A percentile compares a stretch with the other conserved stretches of the same genome.
phyloP scores from a whole-genome alignment of 768 basidiomycete genomes.

The Hygrocybe coccinea region DNA sequence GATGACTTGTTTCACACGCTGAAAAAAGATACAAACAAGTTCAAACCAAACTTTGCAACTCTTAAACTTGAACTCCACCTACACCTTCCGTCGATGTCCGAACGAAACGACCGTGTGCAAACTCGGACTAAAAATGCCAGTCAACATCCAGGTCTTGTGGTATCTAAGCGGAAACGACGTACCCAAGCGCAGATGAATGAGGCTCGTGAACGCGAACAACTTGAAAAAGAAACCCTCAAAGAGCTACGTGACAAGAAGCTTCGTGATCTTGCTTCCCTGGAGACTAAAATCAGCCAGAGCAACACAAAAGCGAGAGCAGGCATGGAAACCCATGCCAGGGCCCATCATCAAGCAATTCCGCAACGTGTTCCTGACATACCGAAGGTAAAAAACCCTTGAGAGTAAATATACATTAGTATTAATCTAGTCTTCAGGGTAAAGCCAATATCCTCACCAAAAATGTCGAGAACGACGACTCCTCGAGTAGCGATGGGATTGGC shows the following conservation, averaged over 20 bases:
- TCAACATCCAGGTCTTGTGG: not conserved
- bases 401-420: not conserved
- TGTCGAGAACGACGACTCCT: too few species aligned
- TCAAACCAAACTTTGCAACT: too few species aligned
- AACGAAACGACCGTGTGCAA: not conserved
- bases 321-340: not conserved
- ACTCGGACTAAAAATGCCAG: not conserved
- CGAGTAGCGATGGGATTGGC: too few species aligned
- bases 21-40: too few species aligned
- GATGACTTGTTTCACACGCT: not conserved
- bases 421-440: too few species aligned
- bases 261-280: not conserved
- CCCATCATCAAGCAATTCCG: not conserved
- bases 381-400: not conserved
- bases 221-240: not conserved
- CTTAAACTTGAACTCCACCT: too few species aligned
- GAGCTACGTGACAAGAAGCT: not conserved
- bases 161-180: not conserved
- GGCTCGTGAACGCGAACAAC: not conserved
- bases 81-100: not conserved
- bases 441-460: too few species aligned
- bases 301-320: not conserved
- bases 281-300: not conserved
- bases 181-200: conserved; percentile 1
- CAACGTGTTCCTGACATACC: not conserved